These are phyloP conservation scores for Eustoma russellianum DNA, from an alignment of 257 asterid species.

Conservation along the genomic window DNA sequence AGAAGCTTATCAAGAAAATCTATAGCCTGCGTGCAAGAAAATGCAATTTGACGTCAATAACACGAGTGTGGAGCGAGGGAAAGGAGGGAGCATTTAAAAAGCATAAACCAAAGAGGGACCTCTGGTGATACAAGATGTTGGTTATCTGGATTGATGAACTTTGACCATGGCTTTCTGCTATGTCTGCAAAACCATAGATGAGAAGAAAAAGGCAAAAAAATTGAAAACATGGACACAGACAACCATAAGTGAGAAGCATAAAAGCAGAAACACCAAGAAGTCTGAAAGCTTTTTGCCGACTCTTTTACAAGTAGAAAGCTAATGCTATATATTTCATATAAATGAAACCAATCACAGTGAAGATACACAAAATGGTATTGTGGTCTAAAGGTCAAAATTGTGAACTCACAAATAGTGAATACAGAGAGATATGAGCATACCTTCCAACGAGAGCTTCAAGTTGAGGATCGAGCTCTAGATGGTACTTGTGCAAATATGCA, in stretches of 20 bases:
- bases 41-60: neutral
- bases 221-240: too few species aligned
- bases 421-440: constrained; percentile 6
- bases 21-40: constrained; percentile 19
- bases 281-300: too few species aligned
- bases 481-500: constrained; percentile 31
- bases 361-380: too few species aligned
- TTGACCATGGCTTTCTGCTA: constrained; percentile 38
- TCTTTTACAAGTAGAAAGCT: too few species aligned
- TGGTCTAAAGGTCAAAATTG: too few species aligned
- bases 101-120: constrained; percentile 12
- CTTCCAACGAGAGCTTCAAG: constrained; percentile 35
- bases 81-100: neutral
- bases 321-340: too few species aligned
- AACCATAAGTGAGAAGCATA: too few species aligned
- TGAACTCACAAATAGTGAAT: too few species aligned
- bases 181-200: constrained; percentile 16
- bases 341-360: too few species aligned
- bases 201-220: constrained; percentile 2
- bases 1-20: constrained; percentile 41
- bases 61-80: neutral
- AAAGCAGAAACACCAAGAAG: too few species aligned
- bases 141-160: constrained; percentile 30
- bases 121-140: constrained; percentile 35
- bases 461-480: constrained; percentile 28